Evolutionary conservation across 306 rosid species (phyloP), one percentile per base, ranked within the genome.

Genomic region (Dicorynia guianensis): DNA sequence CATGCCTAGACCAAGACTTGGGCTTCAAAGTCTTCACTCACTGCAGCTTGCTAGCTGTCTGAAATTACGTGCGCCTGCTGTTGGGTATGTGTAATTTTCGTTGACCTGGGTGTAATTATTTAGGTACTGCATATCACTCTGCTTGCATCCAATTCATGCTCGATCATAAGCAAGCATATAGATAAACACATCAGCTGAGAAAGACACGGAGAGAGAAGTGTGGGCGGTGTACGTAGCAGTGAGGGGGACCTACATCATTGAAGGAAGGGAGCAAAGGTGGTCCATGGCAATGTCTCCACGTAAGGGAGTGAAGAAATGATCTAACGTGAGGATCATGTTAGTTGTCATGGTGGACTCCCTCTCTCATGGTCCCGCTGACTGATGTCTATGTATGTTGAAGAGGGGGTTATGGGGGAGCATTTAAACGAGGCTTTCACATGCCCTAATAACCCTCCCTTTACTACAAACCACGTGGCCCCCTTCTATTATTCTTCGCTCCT

Each of bases 301-400:
- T 75, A 76, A 80, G 67, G 75, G 80, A 73, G 64, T 74, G 83
- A 58, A 82, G 76, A 79, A 79, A 75, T 81, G 86, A 78, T 79
- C 76, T 83, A 92, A 86, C 88, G 86, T 90, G 91, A 80, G 82
- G 74, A 74, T 73, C 96, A 93, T 79, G 98, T 90, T 90, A 88
- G 83, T 76, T 90, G 97, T 89, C 92, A 87, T 67, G 53, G 47
- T 67, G 76, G 84, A 72, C 65, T 63, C 35, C 43, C 80, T 76
- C 81, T 81, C 39, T 55, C 62, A 81, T 79, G 89, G 85, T 83
- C 91, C 85, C 78, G 5, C 43, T 44, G 57, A 15, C 75, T 52
- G 61, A 49, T 75, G 77, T 65, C 64, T 69, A 36, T 87, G 85
- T 79, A 69, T 58, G 63, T 57, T 68, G 80, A 34, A 65, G 43